Evolutionary conservation across 1,284 basidiomycete species (phyloP), one percentile per base, ranked within the genome.

Genomic region (Microbotryum saponariae): DNA sequence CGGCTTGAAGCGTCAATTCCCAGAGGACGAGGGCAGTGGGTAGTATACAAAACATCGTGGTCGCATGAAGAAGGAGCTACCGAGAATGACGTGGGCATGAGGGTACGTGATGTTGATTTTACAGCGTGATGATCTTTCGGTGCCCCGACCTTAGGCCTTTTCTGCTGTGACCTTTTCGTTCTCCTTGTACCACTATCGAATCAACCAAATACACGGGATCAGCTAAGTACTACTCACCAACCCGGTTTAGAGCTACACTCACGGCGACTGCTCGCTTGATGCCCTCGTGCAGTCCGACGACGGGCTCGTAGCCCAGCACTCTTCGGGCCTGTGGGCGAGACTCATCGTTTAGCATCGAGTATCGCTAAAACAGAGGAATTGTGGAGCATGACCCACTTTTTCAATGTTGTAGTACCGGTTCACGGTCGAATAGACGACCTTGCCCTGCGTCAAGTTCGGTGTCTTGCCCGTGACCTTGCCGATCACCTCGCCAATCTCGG

Each of bases 361-460:
- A 14, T 0, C 6, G 16, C 25, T 20, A 4, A 6, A 10, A 16
- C 0, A 2, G 37, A 42, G 37, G 14, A 42, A 10, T 8, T 16
- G 50, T 20, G 1, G 23, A 16, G n/a, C 8, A 29, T 18, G 21
- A 42, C 58, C 42, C 48, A 64, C 67, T 78, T 91, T 92, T 79
- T 98, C 94, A 58, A 94, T 92, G 75, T 97, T 96, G 76, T 94
- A 89, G 80, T 88, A 97, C 70, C 92, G 82, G 65, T 79, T 75
- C 66, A 78, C 79, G 20, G 76, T 78, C 51, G 76, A 73, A 61
- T 74, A 72, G n/a, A 70, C 56, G 33, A 96, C 89, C 69, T 89
- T 85, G 76, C 86, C 92, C 59, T 82, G 81, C n/a, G 91, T 97
- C 72, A 99, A 91, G 16, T 86, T 85, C n/a, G 89, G 83, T 73